Evolutionary conservation across 805 yeast species (phyloP), one percentile per base, ranked within the genome.

Genomic region (Candida khao-thaluensis): DNA sequence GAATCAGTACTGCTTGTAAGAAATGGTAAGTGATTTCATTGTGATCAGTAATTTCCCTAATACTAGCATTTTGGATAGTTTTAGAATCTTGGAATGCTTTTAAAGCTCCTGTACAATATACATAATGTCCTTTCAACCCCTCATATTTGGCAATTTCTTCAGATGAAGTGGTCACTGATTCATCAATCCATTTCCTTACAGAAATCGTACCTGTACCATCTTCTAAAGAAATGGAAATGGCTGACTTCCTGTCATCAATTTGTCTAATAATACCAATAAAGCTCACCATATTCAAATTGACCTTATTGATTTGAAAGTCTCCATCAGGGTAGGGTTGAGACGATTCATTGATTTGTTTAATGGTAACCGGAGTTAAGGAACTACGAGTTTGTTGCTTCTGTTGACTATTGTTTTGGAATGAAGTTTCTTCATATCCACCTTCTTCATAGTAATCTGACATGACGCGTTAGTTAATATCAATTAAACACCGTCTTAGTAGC

Each of bases 131-230:
- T 21, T 75, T 62, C 43, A 62, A 50, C 20, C 59, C 60, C 37
- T 56, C 62, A 36, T 64, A 64, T 24, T 60, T 56, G 53, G 52
- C 60, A 23, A 56, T 37, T 42, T 59, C 60, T 37, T 45, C 66
- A 48, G 47, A 54, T 7, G 64, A 59, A 9, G 65, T 53, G n/a
- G 57, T 41, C 17, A 57, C 49, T 29, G 53, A 56, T 26, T 57
- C 66, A 31, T 60, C 60, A 12, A 64, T 54, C 91, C 91, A 85
- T 46, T 74, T 74, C 51, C 83, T 73, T 34, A 84, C 72, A 17
- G 80, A 82, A 5, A 81, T 66, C 3, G 73, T 69, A 0, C 88
- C 61, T 38, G 93, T 81, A 8, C 93, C 91, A 56, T 85, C 95
- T 52, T 85, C 93, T n/a, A 85, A 53, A 14, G 80, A 77, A 31